A percentile compares a stretch with the other conserved stretches of the same genome.
Conservation (phyloP, 345 rosid genomes). For the Salix suchowensis region DNA sequence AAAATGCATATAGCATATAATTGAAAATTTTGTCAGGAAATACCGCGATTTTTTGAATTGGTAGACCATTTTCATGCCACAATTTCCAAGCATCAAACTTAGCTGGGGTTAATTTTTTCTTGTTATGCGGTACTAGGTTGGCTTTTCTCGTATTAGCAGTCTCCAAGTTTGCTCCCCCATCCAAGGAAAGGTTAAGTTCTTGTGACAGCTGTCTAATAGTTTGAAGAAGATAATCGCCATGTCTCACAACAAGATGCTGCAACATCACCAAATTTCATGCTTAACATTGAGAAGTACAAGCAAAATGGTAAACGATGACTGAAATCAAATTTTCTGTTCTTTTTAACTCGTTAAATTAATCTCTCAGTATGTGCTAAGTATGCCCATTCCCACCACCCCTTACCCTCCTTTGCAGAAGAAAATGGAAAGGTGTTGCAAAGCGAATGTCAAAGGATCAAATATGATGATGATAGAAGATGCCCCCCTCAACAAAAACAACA, state of each 20-base stretch:
- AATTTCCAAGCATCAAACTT: slow-evolving; percentile 46
- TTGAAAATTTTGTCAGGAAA: slow-evolving; percentile 7
- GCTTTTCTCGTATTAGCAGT: slow-evolving; percentile 7
- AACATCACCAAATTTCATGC: slow-evolving; percentile 5
- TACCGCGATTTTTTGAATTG: slow-evolving; percentile 39
- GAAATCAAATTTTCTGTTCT: neutral
- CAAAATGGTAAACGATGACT: neutral
- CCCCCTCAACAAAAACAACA: neutral
- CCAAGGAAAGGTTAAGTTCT: slow-evolving; percentile 39
- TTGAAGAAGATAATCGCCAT: slow-evolving; percentile 41
- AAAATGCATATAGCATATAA: neutral
- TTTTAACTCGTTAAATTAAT: neutral
- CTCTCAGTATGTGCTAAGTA: neutral
- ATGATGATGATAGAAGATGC: neutral
- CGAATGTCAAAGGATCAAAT: neutral
- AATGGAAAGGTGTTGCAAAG: neutral
- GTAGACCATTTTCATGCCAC: slow-evolving; percentile 41
- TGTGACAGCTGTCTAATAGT: slow-evolving; percentile 27
- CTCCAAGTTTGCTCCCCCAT: slow-evolving; percentile 23
- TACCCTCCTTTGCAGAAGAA: neutral
- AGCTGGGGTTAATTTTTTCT: slow-evolving; percentile 29
- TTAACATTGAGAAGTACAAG: neutral
- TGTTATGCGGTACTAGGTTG: slow-evolving; percentile 3
- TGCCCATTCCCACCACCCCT: neutral
- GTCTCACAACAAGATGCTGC: slow-evolving; percentile 39